Percentiles rank a stretch among this genome's conserved stretches.
Conservation (phyloP, 2,329 filamentous ascomycete species). For the Talaromyces sp. region DNA sequence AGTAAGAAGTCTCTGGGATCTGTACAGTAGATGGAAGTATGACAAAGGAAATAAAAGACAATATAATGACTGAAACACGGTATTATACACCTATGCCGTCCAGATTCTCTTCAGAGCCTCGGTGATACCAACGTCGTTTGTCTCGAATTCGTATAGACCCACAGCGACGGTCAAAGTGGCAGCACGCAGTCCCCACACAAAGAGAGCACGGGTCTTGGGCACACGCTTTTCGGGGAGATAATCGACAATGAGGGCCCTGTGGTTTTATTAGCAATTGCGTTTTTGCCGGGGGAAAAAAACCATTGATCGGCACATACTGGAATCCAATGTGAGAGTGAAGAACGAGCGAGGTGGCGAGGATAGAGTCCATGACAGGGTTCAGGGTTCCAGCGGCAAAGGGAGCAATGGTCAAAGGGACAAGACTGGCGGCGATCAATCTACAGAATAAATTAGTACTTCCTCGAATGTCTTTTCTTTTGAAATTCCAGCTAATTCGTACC, state of each 20-base stretch:
- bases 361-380: slow-evolving; percentile 81
- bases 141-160: slow-evolving; percentile 97
- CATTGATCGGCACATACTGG: slow-evolving; percentile 52
- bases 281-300: not conserved
- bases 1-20: not conserved
- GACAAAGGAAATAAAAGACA: slow-evolving; percentile 9
- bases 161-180: slow-evolving; percentile 77
- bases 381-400: slow-evolving; percentile 90
- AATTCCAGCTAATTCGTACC: slow-evolving; percentile 37
- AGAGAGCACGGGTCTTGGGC: slow-evolving; percentile 61
- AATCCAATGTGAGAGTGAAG: slow-evolving; percentile 96
- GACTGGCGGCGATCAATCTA: slow-evolving; percentile 70
- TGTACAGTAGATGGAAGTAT: slow-evolving; percentile 10
- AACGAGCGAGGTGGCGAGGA: slow-evolving; percentile 76
- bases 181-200: slow-evolving; percentile 73
- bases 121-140: slow-evolving; percentile 91
- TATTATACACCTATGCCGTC: slow-evolving; percentile 56
- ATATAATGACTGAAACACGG: not conserved
- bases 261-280: not conserved
- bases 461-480: not conserved
- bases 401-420: slow-evolving; percentile 81
- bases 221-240: slow-evolving; percentile 74
- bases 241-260: slow-evolving; percentile 72
- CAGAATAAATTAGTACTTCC: not conserved
- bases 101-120: slow-evolving; percentile 86